Percentiles rank a stretch among this genome's conserved stretches.
Conservation (phyloP, 1,284 basidiomycete genomes). For the Gymnopus androsaceus region DNA sequence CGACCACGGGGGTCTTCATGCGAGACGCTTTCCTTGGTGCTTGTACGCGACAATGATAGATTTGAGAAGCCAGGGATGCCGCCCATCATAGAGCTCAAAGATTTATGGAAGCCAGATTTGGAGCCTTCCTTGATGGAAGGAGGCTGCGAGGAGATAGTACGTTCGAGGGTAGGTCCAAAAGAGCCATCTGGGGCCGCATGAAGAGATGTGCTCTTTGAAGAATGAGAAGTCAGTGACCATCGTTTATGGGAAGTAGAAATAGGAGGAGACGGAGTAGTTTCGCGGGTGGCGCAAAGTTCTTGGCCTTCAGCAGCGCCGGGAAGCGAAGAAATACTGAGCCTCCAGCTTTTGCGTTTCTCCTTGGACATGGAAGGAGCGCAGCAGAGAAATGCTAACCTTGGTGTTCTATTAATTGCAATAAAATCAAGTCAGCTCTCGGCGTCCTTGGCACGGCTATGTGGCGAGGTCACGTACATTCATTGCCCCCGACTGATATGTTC, state of each 20-base stretch:
- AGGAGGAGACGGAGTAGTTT: slow-evolving; percentile 22
- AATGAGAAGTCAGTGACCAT: slow-evolving; percentile 23
- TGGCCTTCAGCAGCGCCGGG: background rate
- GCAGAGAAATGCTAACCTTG: background rate
- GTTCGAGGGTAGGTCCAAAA: slow-evolving; percentile 44
- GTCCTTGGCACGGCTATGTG: slow-evolving; percentile 2
- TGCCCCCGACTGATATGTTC: too few species aligned
- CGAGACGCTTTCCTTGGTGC: slow-evolving; percentile 43
- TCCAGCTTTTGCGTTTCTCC: slow-evolving; percentile 6
- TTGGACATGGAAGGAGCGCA: background rate
- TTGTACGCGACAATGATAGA: slow-evolving; percentile 58
- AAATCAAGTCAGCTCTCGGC: background rate
- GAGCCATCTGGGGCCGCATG: background rate
- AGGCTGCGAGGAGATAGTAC: slow-evolving; percentile 45
- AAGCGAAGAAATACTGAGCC: slow-evolving; percentile 3
- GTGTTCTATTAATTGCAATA: slow-evolving; percentile 1
- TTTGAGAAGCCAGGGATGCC: slow-evolving; percentile 48
- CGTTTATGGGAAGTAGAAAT: slow-evolving; percentile 33
- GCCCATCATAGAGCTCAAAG: slow-evolving; percentile 71
- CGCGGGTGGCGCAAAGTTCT: background rate
- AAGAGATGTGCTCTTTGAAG: background rate
- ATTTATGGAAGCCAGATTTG: slow-evolving; percentile 54
- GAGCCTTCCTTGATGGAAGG: slow-evolving; percentile 33
- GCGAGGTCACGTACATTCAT: slow-evolving; percentile 2
- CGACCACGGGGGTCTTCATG: slow-evolving; percentile 56